Base-by-base conservation (phyloP, 1,284 basidiomycete genomes). In the Papiliotrema fonsecae region DNA sequence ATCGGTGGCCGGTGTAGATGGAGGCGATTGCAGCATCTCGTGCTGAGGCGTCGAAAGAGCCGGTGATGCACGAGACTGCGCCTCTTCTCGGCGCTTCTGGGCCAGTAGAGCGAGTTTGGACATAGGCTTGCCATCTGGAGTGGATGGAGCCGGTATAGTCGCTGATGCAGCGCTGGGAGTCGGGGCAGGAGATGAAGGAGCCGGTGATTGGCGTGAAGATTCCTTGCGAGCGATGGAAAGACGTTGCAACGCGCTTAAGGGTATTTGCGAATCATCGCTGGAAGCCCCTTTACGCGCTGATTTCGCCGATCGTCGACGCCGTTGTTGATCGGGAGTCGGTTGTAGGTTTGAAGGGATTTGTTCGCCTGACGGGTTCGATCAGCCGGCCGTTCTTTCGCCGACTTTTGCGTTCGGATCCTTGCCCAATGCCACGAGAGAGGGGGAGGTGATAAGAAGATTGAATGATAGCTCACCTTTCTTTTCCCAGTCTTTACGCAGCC, bases 391-490 rank as follows among this genome's bases (percentile, higher is more conserved):
- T 5, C 34, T 35, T 19, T 5, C 19, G 34, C 30, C 30, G 30
- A 31, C 34, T 35, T 19, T 14, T 35, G 34, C 34, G n/a, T n/a
- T 35, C 34, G 5, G 16, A 13, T 18, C 10, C 41, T 13, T 28
- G 39, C 39, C 14, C 39, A 5, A 49, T 39, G 34, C 42, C 42
- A 48, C n/a, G n/a, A n/a, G n/a, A n/a, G n/a, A 45, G 34, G 44
- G 26, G 37, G 40, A 7, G 31, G 45, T 21, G n/a, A 35, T 21
- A 37, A 22, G 27, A 27, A 40, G 18, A 40, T 36, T 37, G 39
- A 38, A 35, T 27, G 37, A 19, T 36, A 44, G 74, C 80, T 86
- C 77, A 94, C 91, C 90, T 88, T 86, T 88, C 60, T 86, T 83
- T 25, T 84, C 70, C 57, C 69, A 61, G 35, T 75, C 72, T 52